Percentiles rank a stretch among this genome's conserved stretches.
These are phyloP conservation scores for Monosporozyma siamensis DNA, from an alignment of 805 yeast species.

Conservation along the genomic window DNA sequence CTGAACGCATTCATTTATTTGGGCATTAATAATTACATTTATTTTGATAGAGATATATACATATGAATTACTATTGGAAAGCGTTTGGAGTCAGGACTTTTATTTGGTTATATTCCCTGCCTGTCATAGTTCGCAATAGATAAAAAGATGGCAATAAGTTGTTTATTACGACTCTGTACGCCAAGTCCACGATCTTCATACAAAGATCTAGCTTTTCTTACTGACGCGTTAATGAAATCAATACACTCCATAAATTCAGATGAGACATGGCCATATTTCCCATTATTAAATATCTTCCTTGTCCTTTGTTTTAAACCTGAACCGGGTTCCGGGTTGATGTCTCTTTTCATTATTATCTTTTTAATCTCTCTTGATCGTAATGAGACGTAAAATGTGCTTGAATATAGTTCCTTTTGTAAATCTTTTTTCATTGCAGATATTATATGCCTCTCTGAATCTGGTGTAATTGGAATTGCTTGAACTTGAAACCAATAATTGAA, in stretches of 20 bases:
- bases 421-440: slow-evolving; percentile 46
- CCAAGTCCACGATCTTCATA: slow-evolving; percentile 13
- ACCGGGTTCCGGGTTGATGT: slow-evolving; percentile 4
- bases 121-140: not conserved
- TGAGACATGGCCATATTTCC: slow-evolving; percentile 18
- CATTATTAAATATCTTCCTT: slow-evolving; percentile 22
- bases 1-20: no score
- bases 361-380: slow-evolving; percentile 32
- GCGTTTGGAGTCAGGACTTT: not conserved
- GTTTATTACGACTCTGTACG: not conserved
- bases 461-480: slow-evolving; percentile 46
- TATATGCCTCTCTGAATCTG: slow-evolving; percentile 42
- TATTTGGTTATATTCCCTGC: not conserved
- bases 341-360: slow-evolving; percentile 26
- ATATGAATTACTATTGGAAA: not conserved
- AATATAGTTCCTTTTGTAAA: slow-evolving; percentile 21
- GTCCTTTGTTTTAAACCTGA: slow-evolving; percentile 17
- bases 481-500: slow-evolving; percentile 31
- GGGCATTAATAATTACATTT: no score
- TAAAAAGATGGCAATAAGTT: not conserved
- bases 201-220: slow-evolving; percentile 17
- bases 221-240: slow-evolving; percentile 13
- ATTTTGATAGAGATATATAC: not conserved
- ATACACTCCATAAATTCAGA: slow-evolving; percentile 17
- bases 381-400: slow-evolving; percentile 29